These are phyloP conservation scores for Eucalyptus rudis DNA, from an alignment of 345 rosid genomes.

Conservation along the genomic window DNA sequence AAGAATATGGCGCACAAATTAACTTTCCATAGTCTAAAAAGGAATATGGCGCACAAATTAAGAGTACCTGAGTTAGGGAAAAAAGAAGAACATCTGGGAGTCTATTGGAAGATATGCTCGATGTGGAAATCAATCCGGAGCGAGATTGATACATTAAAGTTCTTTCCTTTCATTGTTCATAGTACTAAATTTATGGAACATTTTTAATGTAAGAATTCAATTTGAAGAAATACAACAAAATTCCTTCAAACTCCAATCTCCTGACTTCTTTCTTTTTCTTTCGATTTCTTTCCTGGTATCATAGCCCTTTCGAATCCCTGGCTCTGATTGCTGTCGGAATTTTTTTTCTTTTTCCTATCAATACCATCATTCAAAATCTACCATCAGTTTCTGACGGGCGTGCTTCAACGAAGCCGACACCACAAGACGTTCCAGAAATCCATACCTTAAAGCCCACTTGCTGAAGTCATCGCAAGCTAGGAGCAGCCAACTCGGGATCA, in stretches of 20 bases:
- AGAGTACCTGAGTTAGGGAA: not conserved
- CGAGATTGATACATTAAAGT: not conserved
- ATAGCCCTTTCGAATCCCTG: not conserved
- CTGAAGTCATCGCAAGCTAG: not conserved
- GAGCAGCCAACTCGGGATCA: not conserved
- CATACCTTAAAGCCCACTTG: not conserved
- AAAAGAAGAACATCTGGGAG: not conserved
- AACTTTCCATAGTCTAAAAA: too few relatives aligned
- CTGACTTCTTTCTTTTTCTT: too few relatives aligned
- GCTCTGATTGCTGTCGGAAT: not conserved
- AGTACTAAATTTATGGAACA: too few relatives aligned
- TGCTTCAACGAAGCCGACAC: not conserved
- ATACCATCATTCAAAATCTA: not conserved
- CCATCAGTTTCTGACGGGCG: not conserved
- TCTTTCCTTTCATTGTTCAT: not conserved
- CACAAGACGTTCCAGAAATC: not conserved
- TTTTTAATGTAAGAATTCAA: not conserved
- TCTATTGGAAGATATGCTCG: not conserved
- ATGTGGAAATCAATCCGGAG: not conserved
- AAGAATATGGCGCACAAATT: too few relatives aligned
- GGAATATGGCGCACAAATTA: too few relatives aligned
- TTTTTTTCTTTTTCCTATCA: not conserved
- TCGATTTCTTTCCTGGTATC: not conserved
- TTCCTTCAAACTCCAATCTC: not conserved
- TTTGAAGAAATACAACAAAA: not conserved